Conservation (phyloP, 768 basidiomycete species). For the Kwoniella sp. region DNA sequence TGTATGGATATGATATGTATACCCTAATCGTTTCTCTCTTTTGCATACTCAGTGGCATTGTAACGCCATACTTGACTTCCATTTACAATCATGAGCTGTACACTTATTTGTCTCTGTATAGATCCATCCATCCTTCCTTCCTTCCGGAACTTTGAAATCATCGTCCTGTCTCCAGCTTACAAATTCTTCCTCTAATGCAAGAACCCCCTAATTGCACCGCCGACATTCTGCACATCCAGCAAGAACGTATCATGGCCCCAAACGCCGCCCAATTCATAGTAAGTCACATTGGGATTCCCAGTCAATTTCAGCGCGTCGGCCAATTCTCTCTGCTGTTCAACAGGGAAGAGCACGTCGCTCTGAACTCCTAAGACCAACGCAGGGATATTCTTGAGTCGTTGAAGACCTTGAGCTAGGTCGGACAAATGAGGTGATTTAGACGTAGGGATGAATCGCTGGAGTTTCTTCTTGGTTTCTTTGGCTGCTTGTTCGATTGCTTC, state of each 20-base stretch:
- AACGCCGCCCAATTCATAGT: conserved; percentile 97
- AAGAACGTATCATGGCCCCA: conserved; percentile 99
- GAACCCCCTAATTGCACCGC: conserved; percentile 88
- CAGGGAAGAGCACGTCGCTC: conserved; percentile 93
- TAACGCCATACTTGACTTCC: no score
- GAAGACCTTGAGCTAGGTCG: conserved; percentile 75
- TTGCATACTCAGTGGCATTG: no score
- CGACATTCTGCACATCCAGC: conserved; percentile 88
- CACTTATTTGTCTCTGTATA: no score
- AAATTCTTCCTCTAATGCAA: conserved; percentile 63
- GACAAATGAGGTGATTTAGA: conserved; percentile 67
- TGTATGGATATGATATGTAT: no score
- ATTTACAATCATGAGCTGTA: no score
- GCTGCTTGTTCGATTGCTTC: conserved; percentile 5
- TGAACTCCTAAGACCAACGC: conserved; percentile 89
- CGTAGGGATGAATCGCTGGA: conserved; percentile 56
- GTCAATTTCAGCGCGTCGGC: conserved; percentile 87
- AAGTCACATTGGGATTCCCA: conserved; percentile 84
- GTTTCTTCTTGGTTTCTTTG: conserved; percentile 34
- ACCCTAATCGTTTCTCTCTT: no score
- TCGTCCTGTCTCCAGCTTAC: no score
- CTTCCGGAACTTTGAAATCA: no score
- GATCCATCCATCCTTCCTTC: not conserved
- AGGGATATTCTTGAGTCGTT: conserved; percentile 74
- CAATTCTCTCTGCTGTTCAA: conserved; percentile 94